A percentile compares a stretch with the other conserved stretches of the same genome.
phyloP scores from a whole-genome alignment of 2,329 filamentous ascomycete genomes.

The Fusarium decemcellulare region DNA sequence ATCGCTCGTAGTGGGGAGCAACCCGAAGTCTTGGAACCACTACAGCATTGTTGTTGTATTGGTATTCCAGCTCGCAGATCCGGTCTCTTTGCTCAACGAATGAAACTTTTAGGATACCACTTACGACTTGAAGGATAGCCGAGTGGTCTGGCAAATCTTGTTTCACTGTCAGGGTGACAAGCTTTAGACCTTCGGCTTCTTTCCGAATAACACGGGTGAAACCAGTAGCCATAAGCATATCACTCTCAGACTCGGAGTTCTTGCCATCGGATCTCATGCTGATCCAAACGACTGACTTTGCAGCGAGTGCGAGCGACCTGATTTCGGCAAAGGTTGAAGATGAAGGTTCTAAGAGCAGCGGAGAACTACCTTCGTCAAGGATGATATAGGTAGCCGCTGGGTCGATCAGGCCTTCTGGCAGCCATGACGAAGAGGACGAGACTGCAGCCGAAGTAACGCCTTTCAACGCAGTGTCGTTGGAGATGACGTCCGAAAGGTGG shows the following conservation, averaged over 20 bases:
- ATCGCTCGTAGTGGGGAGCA: not conserved
- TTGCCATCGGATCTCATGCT: not conserved
- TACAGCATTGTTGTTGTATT: constrained; percentile 5
- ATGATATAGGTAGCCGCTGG: constrained; percentile 13
- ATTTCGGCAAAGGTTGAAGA: not conserved
- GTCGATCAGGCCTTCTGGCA: not conserved
- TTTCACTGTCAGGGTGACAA: constrained; percentile 10
- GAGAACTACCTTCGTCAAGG: constrained; percentile 8
- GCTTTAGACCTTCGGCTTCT: not conserved
- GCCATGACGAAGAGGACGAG: not conserved
- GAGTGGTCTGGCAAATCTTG: not conserved
- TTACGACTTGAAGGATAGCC: constrained; percentile 7
- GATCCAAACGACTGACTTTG: constrained; percentile 20
- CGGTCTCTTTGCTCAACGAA: constrained; percentile 18
- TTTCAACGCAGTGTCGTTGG: too few relatives aligned
- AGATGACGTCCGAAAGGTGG: not conserved
- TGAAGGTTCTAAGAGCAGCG: accelerated
- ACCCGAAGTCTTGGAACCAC: too few relatives aligned
- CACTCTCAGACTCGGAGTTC: not conserved
- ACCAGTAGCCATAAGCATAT: not conserved
- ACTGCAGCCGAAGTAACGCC: too few relatives aligned
- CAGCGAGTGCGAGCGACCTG: not conserved
- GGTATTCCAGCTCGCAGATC: constrained; percentile 18
- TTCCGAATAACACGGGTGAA: not conserved
- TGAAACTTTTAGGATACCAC: constrained; percentile 7